Evolutionary conservation across 1,284 basidiomycete genomes (phyloP).

Genomic region (Lignosus rhinocerotis): DNA sequence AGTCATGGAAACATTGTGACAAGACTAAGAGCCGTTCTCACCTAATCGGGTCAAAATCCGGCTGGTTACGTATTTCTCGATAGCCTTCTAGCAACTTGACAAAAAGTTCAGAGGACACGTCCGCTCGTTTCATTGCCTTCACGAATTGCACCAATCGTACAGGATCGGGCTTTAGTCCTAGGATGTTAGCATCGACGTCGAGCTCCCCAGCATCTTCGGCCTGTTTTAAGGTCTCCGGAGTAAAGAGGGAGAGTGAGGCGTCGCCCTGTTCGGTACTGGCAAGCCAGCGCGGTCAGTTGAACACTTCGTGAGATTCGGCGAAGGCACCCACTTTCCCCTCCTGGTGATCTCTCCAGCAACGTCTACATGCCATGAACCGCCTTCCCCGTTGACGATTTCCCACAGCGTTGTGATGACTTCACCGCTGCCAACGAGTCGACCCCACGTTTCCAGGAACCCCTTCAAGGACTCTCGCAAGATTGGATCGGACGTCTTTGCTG

Average conservation of each 20-base stretch:
- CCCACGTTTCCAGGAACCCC: constrained; percentile 73
- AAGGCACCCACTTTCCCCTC: constrained; percentile 39
- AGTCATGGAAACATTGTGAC: constrained; percentile 16
- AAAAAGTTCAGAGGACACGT: constrained; percentile 73
- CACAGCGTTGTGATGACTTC: constrained; percentile 63
- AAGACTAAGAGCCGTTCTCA: constrained; percentile 31
- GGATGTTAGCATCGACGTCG: constrained; percentile 55
- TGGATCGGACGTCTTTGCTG: constrained; percentile 60
- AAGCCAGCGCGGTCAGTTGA: too few species aligned
- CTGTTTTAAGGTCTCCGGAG: constrained; percentile 47
- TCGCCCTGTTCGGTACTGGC: constrained; percentile 20
- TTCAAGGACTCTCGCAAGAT: constrained; percentile 55
- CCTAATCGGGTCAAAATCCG: constrained; percentile 56
- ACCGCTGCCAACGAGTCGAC: constrained; percentile 53
- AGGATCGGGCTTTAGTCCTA: constrained; percentile 76
- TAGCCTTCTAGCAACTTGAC: constrained; percentile 74
- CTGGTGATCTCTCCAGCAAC: constrained; percentile 50
- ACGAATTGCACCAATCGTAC: constrained; percentile 64
- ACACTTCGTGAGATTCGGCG: too few species aligned
- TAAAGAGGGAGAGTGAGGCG: constrained; percentile 45
- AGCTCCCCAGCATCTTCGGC: constrained; percentile 45
- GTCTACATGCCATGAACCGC: constrained; percentile 57
- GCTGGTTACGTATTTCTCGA: constrained; percentile 45
- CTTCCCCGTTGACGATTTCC: constrained; percentile 56
- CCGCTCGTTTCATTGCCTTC: constrained; percentile 62